Evolutionary conservation across 306 rosid genomes (phyloP), one percentile per base, ranked within the genome.

Genomic region (Rubus idaeus): DNA sequence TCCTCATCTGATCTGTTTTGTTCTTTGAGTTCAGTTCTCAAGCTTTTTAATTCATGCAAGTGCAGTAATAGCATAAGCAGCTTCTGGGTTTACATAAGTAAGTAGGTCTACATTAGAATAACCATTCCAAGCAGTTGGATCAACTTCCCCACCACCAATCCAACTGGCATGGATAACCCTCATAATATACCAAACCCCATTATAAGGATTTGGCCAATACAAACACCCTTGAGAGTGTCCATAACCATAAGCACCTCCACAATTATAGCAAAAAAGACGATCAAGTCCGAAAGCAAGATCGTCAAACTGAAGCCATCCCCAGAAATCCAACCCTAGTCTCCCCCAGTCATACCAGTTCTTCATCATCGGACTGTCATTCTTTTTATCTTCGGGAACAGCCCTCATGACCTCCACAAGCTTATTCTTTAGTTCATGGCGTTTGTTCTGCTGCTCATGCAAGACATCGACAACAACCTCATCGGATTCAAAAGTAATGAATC

Each of bases 381-480:
- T 62, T 14, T 30, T 18, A 39, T 10, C 45, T 55, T 10, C 21
- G 0, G 80, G 75, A 42, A 0, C 7, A n/a, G 68, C 78, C 12
- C 51, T 79, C 21, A 30, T 53, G 2, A 79, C 78, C 68, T 79
- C 78, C 37, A 79, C 78, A 0, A 45, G 10, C 40, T 77, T 69
- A 6, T 7, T 58, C 8, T 73, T 71, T 42, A 73, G 17, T 20
- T 65, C 26, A 20, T 55, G 41, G 35, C 8, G 10, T 4, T 5
- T 44, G 13, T 73, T 35, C 20, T 30, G 17, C 68, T 62, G 68
- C 8, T 35, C 41, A 18, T 55, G 40, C 69, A 46, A 26, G 18
- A 41, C 78, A 4, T 44, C 4, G 6, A 73, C 61, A 6, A 55
- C 68, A 6, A 30, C 23, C 6, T 55, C 74, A 63, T 66, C 74